Conservation (phyloP, 169 alveolate species). For the Babesia divergens region DNA sequence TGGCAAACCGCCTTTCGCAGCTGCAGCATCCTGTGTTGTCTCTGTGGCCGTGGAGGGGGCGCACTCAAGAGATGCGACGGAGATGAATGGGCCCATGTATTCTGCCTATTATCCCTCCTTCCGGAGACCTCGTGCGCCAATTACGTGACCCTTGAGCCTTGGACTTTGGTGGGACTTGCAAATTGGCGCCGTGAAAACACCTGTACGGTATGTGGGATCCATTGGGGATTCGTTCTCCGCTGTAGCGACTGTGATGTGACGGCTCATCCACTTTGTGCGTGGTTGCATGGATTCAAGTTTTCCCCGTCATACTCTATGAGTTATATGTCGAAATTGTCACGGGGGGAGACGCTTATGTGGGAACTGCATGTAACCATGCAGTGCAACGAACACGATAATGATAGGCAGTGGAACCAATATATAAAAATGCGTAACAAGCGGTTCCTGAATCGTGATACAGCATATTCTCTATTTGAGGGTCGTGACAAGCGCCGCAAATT, state of each 20-base stretch:
- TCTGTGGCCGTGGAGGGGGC: constrained; percentile 76
- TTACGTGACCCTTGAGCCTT: constrained; percentile 30
- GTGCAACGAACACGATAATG: constrained; percentile 30
- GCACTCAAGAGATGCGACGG: constrained; percentile 63
- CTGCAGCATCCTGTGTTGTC: constrained; percentile 58
- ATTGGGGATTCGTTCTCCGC: constrained; percentile 31
- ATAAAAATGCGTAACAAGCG: constrained; percentile 19
- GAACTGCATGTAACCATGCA: constrained; percentile 3
- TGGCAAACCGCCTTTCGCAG: constrained; percentile 68
- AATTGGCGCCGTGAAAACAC: constrained; percentile 21
- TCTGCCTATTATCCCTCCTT: constrained; percentile 55
- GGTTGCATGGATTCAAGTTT: constrained; percentile 68
- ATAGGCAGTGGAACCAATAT: constrained; percentile 18
- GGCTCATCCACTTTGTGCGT: constrained; percentile 77
- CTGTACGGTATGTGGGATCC: constrained; percentile 51
- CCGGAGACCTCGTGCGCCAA: constrained; percentile 40
- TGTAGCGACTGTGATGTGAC: constrained; percentile 53
- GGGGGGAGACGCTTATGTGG: constrained; percentile 1
- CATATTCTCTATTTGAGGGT: constrained; percentile 19
- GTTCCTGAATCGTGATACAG: constrained; percentile 38
- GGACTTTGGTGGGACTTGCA: constrained; percentile 13
- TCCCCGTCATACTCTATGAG: not conserved
- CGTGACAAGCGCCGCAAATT: constrained; percentile 21
- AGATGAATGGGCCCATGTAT: constrained; percentile 63
- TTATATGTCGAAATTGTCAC: not conserved